Base-by-base conservation (phyloP, 129 eudicot species). In the Lactuca sativa region DNA sequence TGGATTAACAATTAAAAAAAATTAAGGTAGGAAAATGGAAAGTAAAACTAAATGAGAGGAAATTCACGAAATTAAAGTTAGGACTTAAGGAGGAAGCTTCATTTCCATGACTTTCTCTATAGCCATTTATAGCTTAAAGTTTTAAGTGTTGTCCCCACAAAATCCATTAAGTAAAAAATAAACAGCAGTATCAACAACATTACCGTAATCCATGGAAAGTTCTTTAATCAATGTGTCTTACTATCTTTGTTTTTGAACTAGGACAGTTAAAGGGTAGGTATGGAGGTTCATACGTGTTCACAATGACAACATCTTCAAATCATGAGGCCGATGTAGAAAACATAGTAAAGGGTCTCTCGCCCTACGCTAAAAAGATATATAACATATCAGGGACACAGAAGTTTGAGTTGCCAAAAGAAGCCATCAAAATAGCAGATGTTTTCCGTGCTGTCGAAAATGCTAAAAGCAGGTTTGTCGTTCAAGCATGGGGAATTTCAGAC, bases 401-500 rank as follows among this genome's bases (percentile, higher is more conserved):
- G 76, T 92, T 92, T 73, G 98, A 92, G 83, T 51, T 92, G 72
- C 95, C 95, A 54, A 92, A 92, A 71, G 77, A 86, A 9, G 90
- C 64, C 60, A 70, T 85, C 44, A 82, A 70, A 65, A 84, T 92
- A 70, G 89, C 98, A 21, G 90, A 92, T 17, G 95, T 92, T 36
- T 92, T 92, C 43, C 71, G 85, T 40, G 95, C 92, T 5, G 95
- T 92, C 6, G 91, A 92, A 79, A 73, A 66, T 7, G 98, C 98
- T 16, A 92, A 92, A 80, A 81, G 85, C 44, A 79, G 81, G 66
- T 92, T 92, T 83, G 63, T 86, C 0, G 95, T 92, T 70, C 88
- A 86, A 12, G 98, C 96, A 17, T 92, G 98, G 96, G 98, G 92
- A 49, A 76, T 92, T 53, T 88, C 95, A 4, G 96, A 92, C 75